phyloP scores from a whole-genome alignment of 2,329 filamentous ascomycete species.

The Colletotrichum sp. region DNA sequence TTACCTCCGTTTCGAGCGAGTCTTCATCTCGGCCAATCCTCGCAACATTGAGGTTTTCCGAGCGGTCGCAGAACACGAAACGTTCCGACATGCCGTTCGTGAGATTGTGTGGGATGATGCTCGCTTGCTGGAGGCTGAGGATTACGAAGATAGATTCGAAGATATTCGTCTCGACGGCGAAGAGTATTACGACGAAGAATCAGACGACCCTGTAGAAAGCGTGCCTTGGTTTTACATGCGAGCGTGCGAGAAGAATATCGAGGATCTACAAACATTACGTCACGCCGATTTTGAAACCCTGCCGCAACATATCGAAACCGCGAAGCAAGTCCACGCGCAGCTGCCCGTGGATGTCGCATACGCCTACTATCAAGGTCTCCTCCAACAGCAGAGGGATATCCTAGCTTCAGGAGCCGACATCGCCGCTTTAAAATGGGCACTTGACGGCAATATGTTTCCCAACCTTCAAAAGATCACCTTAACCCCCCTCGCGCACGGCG shows the following conservation, averaged over 20 bases:
- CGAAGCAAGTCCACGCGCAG: not conserved
- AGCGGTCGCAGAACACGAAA: conserved; percentile 38
- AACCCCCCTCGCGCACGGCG: conserved; percentile 42
- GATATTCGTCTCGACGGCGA: not conserved
- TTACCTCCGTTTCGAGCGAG: conserved; percentile 23
- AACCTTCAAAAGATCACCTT: conserved; percentile 39
- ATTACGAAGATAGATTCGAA: not conserved
- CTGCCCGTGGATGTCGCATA: not conserved
- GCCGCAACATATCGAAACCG: not conserved
- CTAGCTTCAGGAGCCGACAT: conserved; percentile 27
- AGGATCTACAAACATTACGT: not conserved
- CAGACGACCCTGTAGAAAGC: not conserved
- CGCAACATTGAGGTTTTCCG: conserved; percentile 40
- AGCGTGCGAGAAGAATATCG: not conserved
- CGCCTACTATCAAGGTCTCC: not conserved
- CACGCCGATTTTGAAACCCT: not conserved
- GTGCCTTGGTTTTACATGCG: not conserved
- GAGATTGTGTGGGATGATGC: conserved; percentile 47
- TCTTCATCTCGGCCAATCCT: conserved; percentile 45
- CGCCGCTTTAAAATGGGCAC: conserved; percentile 33
- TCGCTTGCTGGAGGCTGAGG: not conserved
- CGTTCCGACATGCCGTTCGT: conserved; percentile 30
- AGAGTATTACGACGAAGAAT: not conserved
- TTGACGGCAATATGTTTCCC: conserved; percentile 33
- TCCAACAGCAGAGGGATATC: not conserved